These are phyloP conservation scores for Passalora sequoiae DNA, from an alignment of 2,329 filamentous ascomycete genomes.

Conservation along the genomic window DNA sequence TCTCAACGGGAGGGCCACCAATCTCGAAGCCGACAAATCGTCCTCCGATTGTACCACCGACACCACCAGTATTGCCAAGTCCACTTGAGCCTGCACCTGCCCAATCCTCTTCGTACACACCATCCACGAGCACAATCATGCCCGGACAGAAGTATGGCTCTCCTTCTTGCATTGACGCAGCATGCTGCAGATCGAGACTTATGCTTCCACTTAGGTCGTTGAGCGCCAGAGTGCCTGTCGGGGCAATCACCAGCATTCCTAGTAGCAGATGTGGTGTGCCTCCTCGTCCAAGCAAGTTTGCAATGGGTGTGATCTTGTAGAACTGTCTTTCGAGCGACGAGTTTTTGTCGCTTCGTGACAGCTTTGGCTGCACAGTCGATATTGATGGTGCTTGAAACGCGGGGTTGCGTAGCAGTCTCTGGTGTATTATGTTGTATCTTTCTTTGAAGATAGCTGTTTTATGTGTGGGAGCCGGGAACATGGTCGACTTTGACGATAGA, in stretches of 20 bases:
- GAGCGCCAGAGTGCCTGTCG: slow-evolving; percentile 75
- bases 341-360: slow-evolving; percentile 34
- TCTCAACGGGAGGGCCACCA: slow-evolving; percentile 85
- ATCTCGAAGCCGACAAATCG: slow-evolving; percentile 87
- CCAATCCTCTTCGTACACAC: slow-evolving; percentile 93
- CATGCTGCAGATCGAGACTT: slow-evolving; percentile 72
- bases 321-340: slow-evolving; percentile 58
- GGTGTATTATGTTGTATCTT: slow-evolving; percentile 85
- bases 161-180: slow-evolving; percentile 68
- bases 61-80: slow-evolving; percentile 66
- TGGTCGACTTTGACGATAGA: slow-evolving; percentile 37
- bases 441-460: slow-evolving; percentile 85
- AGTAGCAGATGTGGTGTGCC: slow-evolving; percentile 81
- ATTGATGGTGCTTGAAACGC: slow-evolving; percentile 82
- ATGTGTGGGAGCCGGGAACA: slow-evolving; percentile 67
- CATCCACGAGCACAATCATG: slow-evolving; percentile 93
- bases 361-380: slow-evolving; percentile 44
- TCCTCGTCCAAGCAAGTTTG: slow-evolving; percentile 69
- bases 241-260: slow-evolving; percentile 73
- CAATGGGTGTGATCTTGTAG: slow-evolving; percentile 85
- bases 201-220: slow-evolving; percentile 88
- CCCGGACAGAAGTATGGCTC: slow-evolving; percentile 90
- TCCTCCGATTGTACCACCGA: slow-evolving; percentile 88
- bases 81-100: slow-evolving; percentile 56
- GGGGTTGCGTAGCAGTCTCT: slow-evolving; percentile 86